A percentile compares a stretch with the other conserved stretches of the same genome.
Conservation (phyloP, 179 eudicot species). For the Beta corolliflora region DNA sequence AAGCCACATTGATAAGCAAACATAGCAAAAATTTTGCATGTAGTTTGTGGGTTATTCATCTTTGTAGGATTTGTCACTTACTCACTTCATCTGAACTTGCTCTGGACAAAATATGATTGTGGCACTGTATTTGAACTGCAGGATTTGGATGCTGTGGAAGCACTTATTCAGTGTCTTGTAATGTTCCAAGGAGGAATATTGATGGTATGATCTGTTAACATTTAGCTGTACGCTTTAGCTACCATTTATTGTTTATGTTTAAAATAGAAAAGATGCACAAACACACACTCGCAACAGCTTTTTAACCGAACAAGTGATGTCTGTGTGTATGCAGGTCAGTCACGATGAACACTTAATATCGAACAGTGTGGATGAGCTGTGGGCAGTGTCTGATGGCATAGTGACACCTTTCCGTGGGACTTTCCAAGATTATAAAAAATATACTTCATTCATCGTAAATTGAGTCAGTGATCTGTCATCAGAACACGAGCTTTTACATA, state of each 20-base stretch:
- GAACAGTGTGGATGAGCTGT: constrained; percentile 94
- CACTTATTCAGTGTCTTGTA: constrained; percentile 94
- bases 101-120: not conserved
- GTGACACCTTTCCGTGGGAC: constrained; percentile 78
- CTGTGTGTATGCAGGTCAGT: constrained; percentile 68
- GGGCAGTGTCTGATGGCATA: constrained; percentile 87
- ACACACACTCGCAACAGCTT: not conserved
- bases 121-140: constrained; percentile 29
- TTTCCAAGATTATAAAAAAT: constrained; percentile 93
- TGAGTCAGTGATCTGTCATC: not conserved
- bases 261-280: no score
- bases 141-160: constrained; percentile 99
- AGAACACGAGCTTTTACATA: not conserved
- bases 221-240: not conserved
- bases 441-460: constrained; percentile 53
- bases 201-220: constrained; percentile 55
- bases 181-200: constrained; percentile 98
- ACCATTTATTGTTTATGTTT: not conserved
- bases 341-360: constrained; percentile 97
- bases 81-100: not conserved
- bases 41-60: constrained; percentile 1
- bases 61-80: not conserved
- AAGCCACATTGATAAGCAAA: not conserved
- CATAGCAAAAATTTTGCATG: not conserved
- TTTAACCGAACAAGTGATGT: constrained; percentile 12